These are phyloP conservation scores for Nymphaea colorata DNA, from an alignment of 164 flowering plant genomes.

Conservation along the genomic window DNA sequence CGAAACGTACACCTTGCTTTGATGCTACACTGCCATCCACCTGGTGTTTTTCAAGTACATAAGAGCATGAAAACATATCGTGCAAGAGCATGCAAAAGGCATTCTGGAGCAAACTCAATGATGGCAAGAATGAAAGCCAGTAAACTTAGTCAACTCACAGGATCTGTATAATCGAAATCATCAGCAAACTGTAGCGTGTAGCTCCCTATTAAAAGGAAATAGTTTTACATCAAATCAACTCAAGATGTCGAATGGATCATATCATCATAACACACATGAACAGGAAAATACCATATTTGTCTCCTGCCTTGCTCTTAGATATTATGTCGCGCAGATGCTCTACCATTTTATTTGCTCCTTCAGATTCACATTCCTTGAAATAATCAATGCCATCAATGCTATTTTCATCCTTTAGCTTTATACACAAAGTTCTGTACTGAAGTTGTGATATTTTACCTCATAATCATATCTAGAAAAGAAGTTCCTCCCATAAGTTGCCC, in stretches of 20 bases:
- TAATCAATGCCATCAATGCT: background rate
- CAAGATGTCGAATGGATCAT: background rate
- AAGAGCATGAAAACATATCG: background rate
- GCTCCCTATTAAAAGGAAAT: conserved; percentile 33
- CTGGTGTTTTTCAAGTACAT: conserved; percentile 17
- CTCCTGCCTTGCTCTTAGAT: conserved; percentile 70
- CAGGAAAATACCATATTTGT: conserved; percentile 55
- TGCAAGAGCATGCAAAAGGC: conserved; percentile 1
- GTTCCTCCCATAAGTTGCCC: conserved; percentile 96
- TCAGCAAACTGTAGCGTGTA: conserved; percentile 85
- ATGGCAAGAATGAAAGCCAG: background rate
- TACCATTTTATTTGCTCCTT: conserved; percentile 92
- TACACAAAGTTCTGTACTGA: background rate
- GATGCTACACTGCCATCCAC: conserved; percentile 90
- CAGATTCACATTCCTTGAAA: conserved; percentile 73
- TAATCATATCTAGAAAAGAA: conserved; percentile 98
- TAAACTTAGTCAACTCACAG: conserved; percentile 42
- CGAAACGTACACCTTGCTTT: conserved; percentile 93
- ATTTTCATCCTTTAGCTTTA: background rate
- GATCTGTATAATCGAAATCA: conserved; percentile 88
- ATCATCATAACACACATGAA: background rate
- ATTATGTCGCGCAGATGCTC: conserved; percentile 63
- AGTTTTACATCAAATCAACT: conserved; percentile 3
- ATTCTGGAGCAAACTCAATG: background rate
- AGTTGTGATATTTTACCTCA: conserved; percentile 43